A percentile compares a stretch with the other conserved stretches of the same genome.
Conservation (phyloP, 345 rosid genomes). For the Leavenworthia alabamica region DNA sequence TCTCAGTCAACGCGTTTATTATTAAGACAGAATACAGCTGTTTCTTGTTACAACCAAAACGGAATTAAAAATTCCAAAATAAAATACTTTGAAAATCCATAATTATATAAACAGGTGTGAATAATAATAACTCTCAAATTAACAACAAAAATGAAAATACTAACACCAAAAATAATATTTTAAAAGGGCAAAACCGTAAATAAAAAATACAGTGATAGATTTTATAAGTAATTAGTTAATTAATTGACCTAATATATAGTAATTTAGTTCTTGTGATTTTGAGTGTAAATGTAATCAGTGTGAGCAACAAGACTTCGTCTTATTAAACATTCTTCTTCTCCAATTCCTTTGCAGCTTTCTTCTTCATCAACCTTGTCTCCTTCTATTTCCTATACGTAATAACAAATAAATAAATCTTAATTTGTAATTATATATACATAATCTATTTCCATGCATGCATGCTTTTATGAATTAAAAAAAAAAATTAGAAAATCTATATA, state of each 20-base stretch:
- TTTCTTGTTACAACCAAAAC: constrained; percentile 18
- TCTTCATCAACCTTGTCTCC: constrained; percentile 25
- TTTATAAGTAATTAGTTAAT: not conserved
- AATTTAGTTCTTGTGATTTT: constrained; percentile 29
- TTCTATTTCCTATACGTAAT: constrained; percentile 14
- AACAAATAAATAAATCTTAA: not conserved
- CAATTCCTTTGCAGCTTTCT: constrained; percentile 40
- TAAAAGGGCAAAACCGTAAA: not conserved
- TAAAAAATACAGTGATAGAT: not conserved
- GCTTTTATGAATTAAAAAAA: too few relatives aligned
- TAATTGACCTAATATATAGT: not conserved
- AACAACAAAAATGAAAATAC: not conserved
- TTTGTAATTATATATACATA: not conserved
- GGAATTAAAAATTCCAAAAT: too few relatives aligned
- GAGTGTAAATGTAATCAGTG: constrained; percentile 50
- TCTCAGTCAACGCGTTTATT: constrained; percentile 13
- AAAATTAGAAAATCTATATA: too few relatives aligned
- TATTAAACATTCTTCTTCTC: constrained; percentile 51
- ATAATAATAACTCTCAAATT: constrained; percentile 8
- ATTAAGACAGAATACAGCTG: constrained; percentile 15
- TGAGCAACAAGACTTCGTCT: constrained; percentile 44
- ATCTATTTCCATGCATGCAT: not conserved
- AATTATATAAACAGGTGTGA: constrained; percentile 12
- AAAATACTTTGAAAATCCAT: constrained; percentile 1
- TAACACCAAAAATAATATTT: too few relatives aligned